Evolutionary conservation across 805 yeast genomes (phyloP).

Genomic region (Yarrowia sp.): DNA sequence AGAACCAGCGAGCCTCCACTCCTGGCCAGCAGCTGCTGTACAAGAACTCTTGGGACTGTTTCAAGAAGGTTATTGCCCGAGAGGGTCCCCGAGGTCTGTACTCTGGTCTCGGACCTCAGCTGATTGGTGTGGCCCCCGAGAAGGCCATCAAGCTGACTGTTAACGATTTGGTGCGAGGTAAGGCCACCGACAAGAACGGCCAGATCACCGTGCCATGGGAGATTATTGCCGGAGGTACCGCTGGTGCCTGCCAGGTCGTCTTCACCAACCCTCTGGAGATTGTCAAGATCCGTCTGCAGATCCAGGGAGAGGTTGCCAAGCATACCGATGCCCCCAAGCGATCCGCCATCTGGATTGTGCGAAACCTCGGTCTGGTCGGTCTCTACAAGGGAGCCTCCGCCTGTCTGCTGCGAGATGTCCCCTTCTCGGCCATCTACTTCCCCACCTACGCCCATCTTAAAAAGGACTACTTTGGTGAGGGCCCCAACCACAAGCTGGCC

Average conservation of each 20-base stretch:
- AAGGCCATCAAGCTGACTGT: constrained; percentile 95
- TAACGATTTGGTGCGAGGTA: constrained; percentile 79
- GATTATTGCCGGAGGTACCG: constrained; percentile 83
- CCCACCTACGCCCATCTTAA: constrained; percentile 95
- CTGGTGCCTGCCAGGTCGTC: constrained; percentile 95
- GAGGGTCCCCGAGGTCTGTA: constrained; percentile 87
- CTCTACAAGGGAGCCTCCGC: constrained; percentile 90
- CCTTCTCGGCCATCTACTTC: constrained; percentile 94
- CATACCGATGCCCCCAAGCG: constrained; percentile 43
- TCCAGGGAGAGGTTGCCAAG: constrained; percentile 71
- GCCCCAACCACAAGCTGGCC: constrained; percentile 68
- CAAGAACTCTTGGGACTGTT: constrained; percentile 81
- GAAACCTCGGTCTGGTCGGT: constrained; percentile 77
- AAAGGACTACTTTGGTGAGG: constrained; percentile 74
- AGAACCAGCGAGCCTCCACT: constrained; percentile 76
- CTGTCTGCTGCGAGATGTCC: constrained; percentile 90
- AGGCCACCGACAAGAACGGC: constrained; percentile 54
- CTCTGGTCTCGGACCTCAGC: constrained; percentile 90
- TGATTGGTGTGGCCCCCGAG: constrained; percentile 97
- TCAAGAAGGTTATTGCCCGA: constrained; percentile 64
- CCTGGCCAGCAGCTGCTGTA: constrained; percentile 51
- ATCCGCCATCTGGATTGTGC: constrained; percentile 69
- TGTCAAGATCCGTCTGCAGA: constrained; percentile 90
- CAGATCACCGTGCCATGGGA: constrained; percentile 60
- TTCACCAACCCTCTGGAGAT: constrained; percentile 96